phyloP scores from a whole-genome alignment of 352 stramenopile genomes.

The Globisporangium mamillatum region DNA sequence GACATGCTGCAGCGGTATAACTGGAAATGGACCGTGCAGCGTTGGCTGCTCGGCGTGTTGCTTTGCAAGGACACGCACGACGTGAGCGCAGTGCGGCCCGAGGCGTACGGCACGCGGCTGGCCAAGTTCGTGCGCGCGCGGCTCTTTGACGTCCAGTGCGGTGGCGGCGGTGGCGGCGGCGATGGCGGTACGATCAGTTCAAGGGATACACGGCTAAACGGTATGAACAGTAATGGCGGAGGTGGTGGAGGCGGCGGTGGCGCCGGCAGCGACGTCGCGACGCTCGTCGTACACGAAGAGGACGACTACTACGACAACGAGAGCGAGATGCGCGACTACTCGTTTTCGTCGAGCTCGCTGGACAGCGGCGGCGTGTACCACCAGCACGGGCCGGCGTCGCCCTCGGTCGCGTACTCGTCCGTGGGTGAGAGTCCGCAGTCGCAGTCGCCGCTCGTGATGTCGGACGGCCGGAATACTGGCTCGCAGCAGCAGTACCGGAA shows the following conservation, averaged over 20 bases:
- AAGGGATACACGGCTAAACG: conserved; percentile 4
- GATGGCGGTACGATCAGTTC: conserved; percentile 17
- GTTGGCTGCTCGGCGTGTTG: conserved; percentile 66
- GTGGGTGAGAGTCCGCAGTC: conserved; percentile 55
- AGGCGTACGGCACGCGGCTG: conserved; percentile 68
- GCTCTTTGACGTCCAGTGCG: conserved; percentile 57
- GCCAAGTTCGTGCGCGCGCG: conserved; percentile 70
- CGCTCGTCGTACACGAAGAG: conserved; percentile 20
- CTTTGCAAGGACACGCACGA: conserved; percentile 83
- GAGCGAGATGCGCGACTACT: conserved; percentile 40
- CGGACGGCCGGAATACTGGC: conserved; percentile 15
- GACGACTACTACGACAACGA: conserved; percentile 21
- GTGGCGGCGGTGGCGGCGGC: neutral
- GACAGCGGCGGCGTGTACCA: conserved; percentile 34
- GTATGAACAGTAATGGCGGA: conserved; percentile 6
- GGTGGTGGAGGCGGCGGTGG: neutral
- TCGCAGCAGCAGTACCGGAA: neutral
- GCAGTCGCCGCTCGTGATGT: conserved; percentile 15
- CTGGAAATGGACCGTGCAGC: conserved; percentile 81
- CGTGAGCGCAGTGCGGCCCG: conserved; percentile 71
- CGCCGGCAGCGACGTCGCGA: conserved; percentile 16
- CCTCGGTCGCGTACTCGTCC: conserved; percentile 62
- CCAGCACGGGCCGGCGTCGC: conserved; percentile 37
- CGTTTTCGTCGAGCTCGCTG: conserved; percentile 45
- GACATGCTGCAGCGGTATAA: conserved; percentile 87